Percentiles rank a stretch among this genome's conserved stretches.
These are phyloP conservation scores for Trypanosoma boissoni DNA, from an alignment of 208 protist species.

Conservation along the genomic window DNA sequence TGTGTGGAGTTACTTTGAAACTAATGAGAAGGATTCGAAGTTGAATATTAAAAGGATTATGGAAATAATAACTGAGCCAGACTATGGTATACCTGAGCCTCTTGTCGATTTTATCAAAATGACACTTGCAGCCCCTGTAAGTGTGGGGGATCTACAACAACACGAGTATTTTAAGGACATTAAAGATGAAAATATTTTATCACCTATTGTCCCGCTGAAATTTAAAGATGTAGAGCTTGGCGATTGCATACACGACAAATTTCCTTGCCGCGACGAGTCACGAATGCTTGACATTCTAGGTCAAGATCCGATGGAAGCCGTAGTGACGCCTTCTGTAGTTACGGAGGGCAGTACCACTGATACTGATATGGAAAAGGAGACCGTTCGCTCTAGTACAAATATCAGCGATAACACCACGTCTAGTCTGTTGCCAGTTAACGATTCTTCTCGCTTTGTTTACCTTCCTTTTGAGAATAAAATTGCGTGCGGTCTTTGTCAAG, in stretches of 20 bases:
- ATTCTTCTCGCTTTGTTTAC: not conserved
- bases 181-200: not conserved
- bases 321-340: not conserved
- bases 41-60: slow-evolving; percentile 36
- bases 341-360: slow-evolving; percentile 21
- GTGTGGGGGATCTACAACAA: slow-evolving; percentile 35
- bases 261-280: slow-evolving; percentile 46
- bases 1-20: slow-evolving; percentile 35
- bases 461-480: slow-evolving; percentile 29
- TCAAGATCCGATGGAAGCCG: slow-evolving; percentile 34
- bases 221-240: slow-evolving; percentile 42
- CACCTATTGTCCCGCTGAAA: slow-evolving; percentile 26
- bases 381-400: not conserved
- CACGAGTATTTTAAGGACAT: slow-evolving; percentile 49
- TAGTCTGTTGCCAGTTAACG: not conserved
- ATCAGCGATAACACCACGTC: not conserved
- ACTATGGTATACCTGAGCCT: slow-evolving; percentile 20
- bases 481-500: slow-evolving; percentile 54
- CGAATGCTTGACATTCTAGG: slow-evolving; percentile 49
- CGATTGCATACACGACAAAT: slow-evolving; percentile 37
- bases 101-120: slow-evolving; percentile 55
- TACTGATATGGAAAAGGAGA: slow-evolving; percentile 13
- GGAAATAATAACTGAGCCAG: slow-evolving; percentile 18
- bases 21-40: not conserved
- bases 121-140: slow-evolving; percentile 33